Evolutionary conservation across 805 yeast species (phyloP).

Genomic region (Teunomyces funiuensis): DNA sequence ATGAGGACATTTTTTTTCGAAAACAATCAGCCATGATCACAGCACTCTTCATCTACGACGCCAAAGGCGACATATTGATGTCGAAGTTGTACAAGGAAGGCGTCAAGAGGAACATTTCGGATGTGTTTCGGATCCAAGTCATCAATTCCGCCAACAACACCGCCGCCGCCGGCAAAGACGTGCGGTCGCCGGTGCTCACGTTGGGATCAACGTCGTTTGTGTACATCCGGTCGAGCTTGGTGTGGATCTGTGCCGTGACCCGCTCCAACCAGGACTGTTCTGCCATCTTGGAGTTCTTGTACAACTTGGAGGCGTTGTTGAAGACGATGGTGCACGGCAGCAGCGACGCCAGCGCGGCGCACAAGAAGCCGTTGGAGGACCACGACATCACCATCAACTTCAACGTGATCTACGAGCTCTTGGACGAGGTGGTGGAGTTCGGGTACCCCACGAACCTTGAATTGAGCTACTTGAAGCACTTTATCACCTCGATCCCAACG

Average conservation of each 20-base stretch:
- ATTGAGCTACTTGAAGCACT: slow-evolving; percentile 22
- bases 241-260: slow-evolving; percentile 88
- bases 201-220: slow-evolving; percentile 90
- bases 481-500: slow-evolving; percentile 14
- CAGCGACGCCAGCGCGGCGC: slow-evolving; percentile 7
- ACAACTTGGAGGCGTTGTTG: slow-evolving; percentile 57
- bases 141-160: slow-evolving; percentile 51
- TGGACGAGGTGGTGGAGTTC: slow-evolving; percentile 74
- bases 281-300: slow-evolving; percentile 73
- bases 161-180: slow-evolving; percentile 19
- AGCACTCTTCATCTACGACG: slow-evolving; percentile 75
- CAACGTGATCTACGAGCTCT: slow-evolving; percentile 65
- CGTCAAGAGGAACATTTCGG: slow-evolving; percentile 74
- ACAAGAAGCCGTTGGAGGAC: slow-evolving; percentile 20
- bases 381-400: slow-evolving; percentile 63
- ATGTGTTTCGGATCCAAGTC: slow-evolving; percentile 90
- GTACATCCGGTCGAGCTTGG: slow-evolving; percentile 58
- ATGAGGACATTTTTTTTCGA: too few species aligned
- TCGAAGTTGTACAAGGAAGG: slow-evolving; percentile 74
- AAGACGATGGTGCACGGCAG: slow-evolving; percentile 25
- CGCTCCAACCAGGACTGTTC: slow-evolving; percentile 87
- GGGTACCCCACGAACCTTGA: slow-evolving; percentile 78
- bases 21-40: slow-evolving; percentile 62
- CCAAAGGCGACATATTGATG: slow-evolving; percentile 80
- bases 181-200: slow-evolving; percentile 56